phyloP scores from a whole-genome alignment of 2,329 filamentous ascomycete species.

The Xylogone sp. region DNA sequence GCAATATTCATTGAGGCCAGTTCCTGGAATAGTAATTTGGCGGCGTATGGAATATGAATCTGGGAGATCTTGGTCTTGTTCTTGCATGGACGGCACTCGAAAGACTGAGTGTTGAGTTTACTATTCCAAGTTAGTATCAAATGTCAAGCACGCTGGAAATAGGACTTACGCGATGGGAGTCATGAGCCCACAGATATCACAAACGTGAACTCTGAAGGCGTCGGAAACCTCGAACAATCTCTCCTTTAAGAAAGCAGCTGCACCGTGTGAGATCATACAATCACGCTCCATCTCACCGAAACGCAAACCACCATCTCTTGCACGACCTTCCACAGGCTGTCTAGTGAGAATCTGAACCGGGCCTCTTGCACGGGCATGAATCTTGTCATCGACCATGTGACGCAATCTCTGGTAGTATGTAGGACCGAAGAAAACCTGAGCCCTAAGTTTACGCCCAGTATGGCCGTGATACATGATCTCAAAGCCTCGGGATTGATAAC shows the following conservation, averaged over 20 bases:
- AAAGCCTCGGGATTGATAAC: constrained; percentile 95
- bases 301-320: constrained; percentile 92
- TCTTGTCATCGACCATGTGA: constrained; percentile 99
- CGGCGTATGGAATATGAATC: constrained; percentile 95
- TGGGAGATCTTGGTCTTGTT: constrained; percentile 99
- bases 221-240: constrained; percentile 95
- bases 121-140: constrained; percentile 45
- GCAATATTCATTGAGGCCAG: constrained; percentile 98
- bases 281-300: constrained; percentile 99
- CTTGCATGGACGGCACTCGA: constrained; percentile 95
- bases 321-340: constrained; percentile 97
- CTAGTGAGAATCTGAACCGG: constrained; percentile 96
- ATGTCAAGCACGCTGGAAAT: background rate
- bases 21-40: constrained; percentile 98
- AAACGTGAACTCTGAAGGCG: constrained; percentile 96
- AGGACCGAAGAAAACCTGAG: constrained; percentile 94
- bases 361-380: constrained; percentile 95
- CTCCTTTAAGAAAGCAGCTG: constrained; percentile 95
- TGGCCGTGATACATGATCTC: constrained; percentile 99
- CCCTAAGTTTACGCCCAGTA: constrained; percentile 87
- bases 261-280: constrained; percentile 99
- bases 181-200: constrained; percentile 98
- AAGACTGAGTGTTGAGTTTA: constrained; percentile 90
- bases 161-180: constrained; percentile 91
- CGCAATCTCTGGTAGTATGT: constrained; percentile 98